Conservation (phyloP, 495 filamentous ascomycete genomes). For the Corynascus novoguineensis region DNA sequence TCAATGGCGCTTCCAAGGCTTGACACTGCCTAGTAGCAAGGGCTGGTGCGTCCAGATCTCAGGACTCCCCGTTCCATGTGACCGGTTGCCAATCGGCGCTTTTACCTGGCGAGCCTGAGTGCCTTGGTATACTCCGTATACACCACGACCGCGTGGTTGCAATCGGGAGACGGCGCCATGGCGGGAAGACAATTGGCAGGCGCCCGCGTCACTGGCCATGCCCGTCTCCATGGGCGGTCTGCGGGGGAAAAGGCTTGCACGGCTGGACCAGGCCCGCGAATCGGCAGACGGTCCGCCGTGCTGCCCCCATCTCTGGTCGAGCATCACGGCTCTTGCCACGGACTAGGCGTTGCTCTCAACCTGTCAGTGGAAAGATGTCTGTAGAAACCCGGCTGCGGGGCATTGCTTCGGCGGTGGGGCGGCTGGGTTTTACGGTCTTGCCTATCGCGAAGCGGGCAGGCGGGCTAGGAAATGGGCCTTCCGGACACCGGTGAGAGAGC, state of each 20-base stretch:
- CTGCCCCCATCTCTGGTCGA: slow-evolving; percentile 1
- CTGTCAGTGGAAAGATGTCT: slow-evolving; percentile 4
- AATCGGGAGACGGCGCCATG: background rate
- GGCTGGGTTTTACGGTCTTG: background rate
- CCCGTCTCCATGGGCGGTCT: slow-evolving; percentile 5
- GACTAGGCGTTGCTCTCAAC: background rate
- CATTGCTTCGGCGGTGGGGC: slow-evolving; percentile 1
- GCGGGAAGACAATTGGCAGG: background rate
- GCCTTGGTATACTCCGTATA: too few species aligned
- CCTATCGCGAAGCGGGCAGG: slow-evolving; percentile 6
- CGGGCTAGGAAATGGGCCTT: slow-evolving; percentile 6
- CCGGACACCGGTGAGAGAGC: slow-evolving; percentile 8
- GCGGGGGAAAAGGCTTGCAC: background rate
- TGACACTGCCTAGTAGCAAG: background rate
- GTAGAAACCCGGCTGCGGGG: slow-evolving; percentile 9
- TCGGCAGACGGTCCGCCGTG: background rate
- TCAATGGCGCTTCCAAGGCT: background rate
- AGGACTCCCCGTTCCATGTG: background rate
- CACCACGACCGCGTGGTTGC: background rate
- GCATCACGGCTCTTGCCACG: slow-evolving; percentile 7
- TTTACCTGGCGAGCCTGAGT: too few species aligned
- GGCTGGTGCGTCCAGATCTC: background rate
- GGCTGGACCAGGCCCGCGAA: background rate
- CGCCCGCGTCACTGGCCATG: background rate
- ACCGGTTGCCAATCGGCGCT: slow-evolving; percentile 9